These are phyloP conservation scores for Diplotaxis tenuifolia DNA, from an alignment of 345 rosid genomes.

Conservation along the genomic window DNA sequence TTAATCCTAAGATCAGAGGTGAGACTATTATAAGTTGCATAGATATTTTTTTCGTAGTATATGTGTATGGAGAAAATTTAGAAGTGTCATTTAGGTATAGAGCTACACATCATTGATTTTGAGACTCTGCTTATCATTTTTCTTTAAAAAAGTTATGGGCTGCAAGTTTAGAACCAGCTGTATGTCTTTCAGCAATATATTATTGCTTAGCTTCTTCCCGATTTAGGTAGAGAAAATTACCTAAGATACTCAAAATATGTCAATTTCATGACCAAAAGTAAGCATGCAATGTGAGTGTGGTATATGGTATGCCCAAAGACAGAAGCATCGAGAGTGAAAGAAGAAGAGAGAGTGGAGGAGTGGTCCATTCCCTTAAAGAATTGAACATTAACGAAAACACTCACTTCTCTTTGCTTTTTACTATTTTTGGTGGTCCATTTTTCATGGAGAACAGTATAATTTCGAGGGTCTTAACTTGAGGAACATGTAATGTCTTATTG, in stretches of 20 bases:
- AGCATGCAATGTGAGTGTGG: constrained; percentile 33
- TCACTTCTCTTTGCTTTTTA: not conserved
- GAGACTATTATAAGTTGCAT: not conserved
- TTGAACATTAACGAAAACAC: not conserved
- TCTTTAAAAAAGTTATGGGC: not conserved
- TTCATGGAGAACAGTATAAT: constrained; percentile 20
- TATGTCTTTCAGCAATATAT: not conserved
- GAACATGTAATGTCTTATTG: constrained; percentile 17
- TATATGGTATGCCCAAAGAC: constrained; percentile 37
- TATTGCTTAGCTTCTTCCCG: not conserved
- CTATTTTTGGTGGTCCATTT: constrained; percentile 28
- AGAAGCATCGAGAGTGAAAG: constrained; percentile 33
- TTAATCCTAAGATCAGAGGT: not conserved
- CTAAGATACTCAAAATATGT: constrained; percentile 26
- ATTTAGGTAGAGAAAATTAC: not conserved
- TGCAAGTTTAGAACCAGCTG: not conserved
- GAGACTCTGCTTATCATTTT: not conserved
- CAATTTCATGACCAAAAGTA: constrained; percentile 30
- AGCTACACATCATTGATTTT: not conserved
- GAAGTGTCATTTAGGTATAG: not conserved
- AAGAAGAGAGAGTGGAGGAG: constrained; percentile 36
- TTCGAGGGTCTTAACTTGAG: constrained; percentile 1
- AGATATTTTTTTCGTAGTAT: not conserved
- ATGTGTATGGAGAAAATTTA: not conserved
- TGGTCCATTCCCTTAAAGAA: constrained; percentile 29